Evolutionary conservation across 495 filamentous ascomycete genomes (phyloP), one percentile per base, ranked within the genome.

Genomic region (Xylona heveae): DNA sequence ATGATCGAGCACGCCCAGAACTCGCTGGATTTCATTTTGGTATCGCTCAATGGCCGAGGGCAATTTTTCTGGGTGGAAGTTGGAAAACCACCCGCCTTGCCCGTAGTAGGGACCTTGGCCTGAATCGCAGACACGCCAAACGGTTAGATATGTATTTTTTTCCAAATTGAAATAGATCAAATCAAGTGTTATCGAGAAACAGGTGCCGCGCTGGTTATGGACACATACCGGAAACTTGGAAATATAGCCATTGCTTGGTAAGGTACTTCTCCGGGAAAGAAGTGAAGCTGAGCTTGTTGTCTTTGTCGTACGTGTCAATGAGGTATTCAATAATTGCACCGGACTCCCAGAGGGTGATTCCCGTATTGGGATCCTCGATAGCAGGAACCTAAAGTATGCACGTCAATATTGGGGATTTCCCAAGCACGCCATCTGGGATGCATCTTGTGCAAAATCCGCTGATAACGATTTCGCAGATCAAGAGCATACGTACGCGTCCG

Each of bases 301-400:
- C 46, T 31, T 50, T 65, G 51, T 81, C 74, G 52, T 82, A 83
- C n/a, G 54, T 62, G 13, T 76, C 71, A 26, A 78, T 43, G 12
- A 82, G 53, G 44, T 83, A 83, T 36, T 72, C 55, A 39, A 79
- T 36, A 48, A 79, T 78, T 10, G 78, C 77, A 33, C 74, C 76
- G 4, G 68, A 73, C 42, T 81, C 75, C 71, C 72, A 80, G 8
- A 82, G 42, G 0, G 54, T 68, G 38, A 74, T 50, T 35, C 53
- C 61, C 0, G 64, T 74, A 54, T 83, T 80, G 15, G 66, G 61
- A 45, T 80, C 76, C 29, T 74, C 47, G 34, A 80, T 68, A 28
- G 59, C 52, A 21, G 62, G 61, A 28, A 58, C 43, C n/a, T n/a
- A n/a, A n/a, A n/a, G n/a, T n/a, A n/a, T n/a, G n/a, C n/a, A n/a